These are phyloP conservation scores for Lactarius tabidus DNA, from an alignment of 768 basidiomycete species.

Conservation along the genomic window DNA sequence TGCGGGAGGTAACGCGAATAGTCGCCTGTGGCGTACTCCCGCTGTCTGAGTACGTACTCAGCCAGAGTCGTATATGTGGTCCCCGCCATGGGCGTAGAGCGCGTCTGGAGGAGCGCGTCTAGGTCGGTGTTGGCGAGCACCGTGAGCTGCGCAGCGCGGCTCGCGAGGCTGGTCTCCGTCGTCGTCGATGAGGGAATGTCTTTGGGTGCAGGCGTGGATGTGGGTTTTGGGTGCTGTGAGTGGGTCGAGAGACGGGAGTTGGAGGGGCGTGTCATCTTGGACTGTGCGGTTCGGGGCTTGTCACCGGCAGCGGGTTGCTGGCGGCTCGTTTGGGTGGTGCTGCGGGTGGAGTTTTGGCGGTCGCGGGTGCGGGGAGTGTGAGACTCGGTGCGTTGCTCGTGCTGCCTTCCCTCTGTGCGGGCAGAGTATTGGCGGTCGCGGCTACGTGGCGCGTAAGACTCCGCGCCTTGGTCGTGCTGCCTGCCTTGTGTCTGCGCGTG, in stretches of 20 bases:
- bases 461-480: not conserved
- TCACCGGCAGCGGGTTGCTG: not conserved
- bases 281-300: not conserved
- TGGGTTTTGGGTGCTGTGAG: not conserved
- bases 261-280: conserved; percentile 4
- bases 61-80: conserved; percentile 4
- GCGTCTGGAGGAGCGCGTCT: conserved; percentile 17
- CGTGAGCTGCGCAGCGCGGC: conserved; percentile 1
- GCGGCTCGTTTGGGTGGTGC: not conserved
- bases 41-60: conserved; percentile 30
- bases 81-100: not conserved
- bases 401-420: not conserved
- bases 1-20: conserved; percentile 46
- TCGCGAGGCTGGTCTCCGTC: not conserved
- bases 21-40: conserved; percentile 44
- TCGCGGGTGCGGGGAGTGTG: not conserved
- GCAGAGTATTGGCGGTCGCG: not conserved
- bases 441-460: not conserved
- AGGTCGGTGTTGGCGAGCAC: conserved; percentile 18
- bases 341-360: not conserved
- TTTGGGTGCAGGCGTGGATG: not conserved
- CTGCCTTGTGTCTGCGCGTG: not conserved
- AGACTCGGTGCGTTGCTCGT: not conserved
- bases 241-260: not conserved
- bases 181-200: not conserved